These are phyloP conservation scores for Tilletia horrida DNA, from an alignment of 1,284 basidiomycete species.

Conservation along the genomic window DNA sequence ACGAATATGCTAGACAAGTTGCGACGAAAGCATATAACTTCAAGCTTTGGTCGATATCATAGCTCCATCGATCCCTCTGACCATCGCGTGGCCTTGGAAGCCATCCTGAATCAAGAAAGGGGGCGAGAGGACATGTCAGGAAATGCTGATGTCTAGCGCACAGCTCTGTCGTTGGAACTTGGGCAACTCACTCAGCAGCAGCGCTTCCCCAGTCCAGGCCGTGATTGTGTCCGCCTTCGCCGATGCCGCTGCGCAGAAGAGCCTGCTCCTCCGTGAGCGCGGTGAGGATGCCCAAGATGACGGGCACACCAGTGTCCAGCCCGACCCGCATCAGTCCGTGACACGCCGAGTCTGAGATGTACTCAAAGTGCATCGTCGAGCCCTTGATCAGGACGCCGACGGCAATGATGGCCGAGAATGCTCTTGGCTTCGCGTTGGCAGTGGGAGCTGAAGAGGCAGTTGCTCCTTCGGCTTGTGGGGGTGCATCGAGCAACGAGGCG, in stretches of 20 bases:
- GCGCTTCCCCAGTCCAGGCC: conserved; percentile 94
- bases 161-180: too few species aligned
- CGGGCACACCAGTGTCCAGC: conserved; percentile 86
- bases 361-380: conserved; percentile 58
- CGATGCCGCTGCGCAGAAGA: conserved; percentile 79
- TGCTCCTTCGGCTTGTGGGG: conserved; percentile 13
- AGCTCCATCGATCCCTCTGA: conserved; percentile 17
- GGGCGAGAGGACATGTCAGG: not conserved
- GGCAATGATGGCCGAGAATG: conserved; percentile 84
- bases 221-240: conserved; percentile 79
- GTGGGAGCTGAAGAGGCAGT: conserved; percentile 23
- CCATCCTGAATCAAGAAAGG: conserved; percentile 9
- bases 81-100: conserved; percentile 15
- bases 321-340: conserved; percentile 91
- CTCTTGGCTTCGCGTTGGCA: not conserved
- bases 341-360: conserved; percentile 89
- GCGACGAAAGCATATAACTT: too few species aligned
- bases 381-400: conserved; percentile 96
- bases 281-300: conserved; percentile 94
- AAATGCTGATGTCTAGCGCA: too few species aligned
- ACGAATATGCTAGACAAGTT: too few species aligned
- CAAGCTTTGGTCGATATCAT: not conserved
- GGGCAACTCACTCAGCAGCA: conserved; percentile 76
- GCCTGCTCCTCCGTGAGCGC: conserved; percentile 91
- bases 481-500: conserved; percentile 47